Evolutionary conservation across 2,329 filamentous ascomycete genomes (phyloP), one percentile per base, ranked within the genome.

Genomic region (Fusarium praegraminearum): DNA sequence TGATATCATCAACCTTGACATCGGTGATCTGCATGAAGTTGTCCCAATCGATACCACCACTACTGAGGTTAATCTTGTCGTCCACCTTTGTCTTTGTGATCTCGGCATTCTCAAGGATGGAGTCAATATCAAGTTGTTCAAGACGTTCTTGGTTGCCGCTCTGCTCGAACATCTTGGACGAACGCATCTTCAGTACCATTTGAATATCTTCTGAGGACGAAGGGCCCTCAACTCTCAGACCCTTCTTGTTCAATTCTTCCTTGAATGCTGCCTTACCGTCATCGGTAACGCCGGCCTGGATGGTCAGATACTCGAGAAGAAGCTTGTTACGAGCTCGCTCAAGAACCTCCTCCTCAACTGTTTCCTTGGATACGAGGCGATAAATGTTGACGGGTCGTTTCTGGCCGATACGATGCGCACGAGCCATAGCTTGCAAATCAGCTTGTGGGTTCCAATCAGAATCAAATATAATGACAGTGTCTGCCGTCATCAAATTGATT

Each of bases 371-470:
- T 2, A 99, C 95, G 9, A 99, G 86, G 36, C 97, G 91, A 77
- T 98, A 99, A 53, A 99, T 95, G 71, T 93, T 98, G 71, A 99
- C 96, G 9, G 96, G 95, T 68, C 91, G 94, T 78, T 96, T 97
- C 78, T 99, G 96, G 4, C 96, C 96, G 70, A 99, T 99, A 79
- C 96, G 92, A 81, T 99, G 97, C 62, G 97, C 97, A 80, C 96
- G 91, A 62, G 96, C 96, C 96, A 99, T 99, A 41, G 96, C 96
- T 79, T 99, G 96, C 72, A 99, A 83, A 83, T 99, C 97, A 9
- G 96, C 96, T 79, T 99, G 96, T 20, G 96, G 97, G 73, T 99
- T 99, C 96, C 97, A 99, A 76, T 98, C 94, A 0, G 96, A 98
- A 79, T 99, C 97, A 75, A 98, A 99, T 45, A 99, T 91, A 74